A percentile compares a stretch with the other conserved stretches of the same genome.
Conservation (phyloP, 202 grass and related monocot species). For the Bolboschoenoplectus hybrid region DNA sequence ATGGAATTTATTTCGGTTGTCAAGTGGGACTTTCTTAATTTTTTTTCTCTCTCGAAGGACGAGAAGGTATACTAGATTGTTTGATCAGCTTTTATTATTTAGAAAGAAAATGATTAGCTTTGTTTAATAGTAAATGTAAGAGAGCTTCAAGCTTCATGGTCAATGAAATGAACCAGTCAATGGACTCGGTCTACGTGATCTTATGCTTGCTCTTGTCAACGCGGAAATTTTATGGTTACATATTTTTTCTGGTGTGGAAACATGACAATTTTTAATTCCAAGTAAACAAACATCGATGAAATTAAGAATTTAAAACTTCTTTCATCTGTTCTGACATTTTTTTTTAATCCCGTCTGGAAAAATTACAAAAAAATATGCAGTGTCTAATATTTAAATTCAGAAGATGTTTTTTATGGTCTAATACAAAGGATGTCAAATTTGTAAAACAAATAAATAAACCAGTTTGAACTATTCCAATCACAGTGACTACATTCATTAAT, state of each 20-base stretch:
- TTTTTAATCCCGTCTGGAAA: too few species aligned
- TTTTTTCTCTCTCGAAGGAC: not conserved
- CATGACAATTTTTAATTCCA: too few species aligned
- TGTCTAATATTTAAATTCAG: too few species aligned
- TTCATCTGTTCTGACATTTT: too few species aligned
- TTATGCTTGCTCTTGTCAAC: not conserved
- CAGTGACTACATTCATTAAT: too few species aligned
- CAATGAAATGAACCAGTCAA: not conserved
- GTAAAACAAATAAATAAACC: too few species aligned
- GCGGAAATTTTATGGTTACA: too few species aligned
- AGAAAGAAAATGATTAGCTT: not conserved
- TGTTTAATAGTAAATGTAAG: not conserved
- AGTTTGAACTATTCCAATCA: too few species aligned
- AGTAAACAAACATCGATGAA: not conserved
- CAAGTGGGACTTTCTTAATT: not conserved
- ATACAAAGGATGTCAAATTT: too few species aligned
- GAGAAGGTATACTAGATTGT: not conserved
- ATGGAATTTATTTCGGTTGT: constrained; percentile 26
- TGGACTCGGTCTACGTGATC: not conserved
- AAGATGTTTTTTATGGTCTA: too few species aligned
- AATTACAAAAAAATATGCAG: too few species aligned
- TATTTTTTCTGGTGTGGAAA: too few species aligned
- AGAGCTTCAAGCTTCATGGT: not conserved
- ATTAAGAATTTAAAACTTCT: not conserved
- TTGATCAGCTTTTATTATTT: not conserved